A percentile compares a stretch with the other conserved stretches of the same genome.
phyloP scores from a whole-genome alignment of 306 rosid species.

The Medicago ruthenica region DNA sequence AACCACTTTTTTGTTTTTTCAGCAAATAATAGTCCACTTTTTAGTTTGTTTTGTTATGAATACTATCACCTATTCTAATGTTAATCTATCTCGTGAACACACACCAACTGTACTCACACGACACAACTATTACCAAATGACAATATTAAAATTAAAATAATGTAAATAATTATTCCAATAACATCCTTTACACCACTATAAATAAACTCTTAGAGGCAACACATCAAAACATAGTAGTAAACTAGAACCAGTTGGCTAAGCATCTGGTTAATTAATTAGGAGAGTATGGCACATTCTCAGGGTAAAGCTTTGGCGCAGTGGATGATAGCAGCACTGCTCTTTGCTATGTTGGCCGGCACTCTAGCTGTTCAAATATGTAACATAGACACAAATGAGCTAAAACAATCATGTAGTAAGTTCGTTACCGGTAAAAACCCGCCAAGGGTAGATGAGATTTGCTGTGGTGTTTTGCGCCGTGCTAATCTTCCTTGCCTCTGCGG shows the following conservation, averaged over 20 bases:
- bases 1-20: constrained; percentile 20
- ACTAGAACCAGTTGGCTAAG: constrained; percentile 7
- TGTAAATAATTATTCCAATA: constrained; percentile 6
- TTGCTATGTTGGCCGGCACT: constrained; percentile 42
- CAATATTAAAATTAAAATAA: constrained; percentile 24
- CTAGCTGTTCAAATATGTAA: constrained; percentile 48
- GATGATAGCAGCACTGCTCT: constrained; percentile 44
- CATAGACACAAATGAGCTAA: constrained; percentile 48
- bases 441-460: constrained; percentile 54
- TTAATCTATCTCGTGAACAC: constrained; percentile 51
- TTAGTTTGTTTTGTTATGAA: constrained; percentile 28
- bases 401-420: constrained; percentile 51
- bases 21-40: constrained; percentile 24
- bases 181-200: constrained; percentile 39
- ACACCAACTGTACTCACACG: constrained; percentile 54
- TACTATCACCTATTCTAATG: constrained; percentile 14
- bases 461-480: constrained; percentile 54
- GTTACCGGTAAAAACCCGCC: constrained; percentile 54
- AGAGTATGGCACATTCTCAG: constrained; percentile 47
- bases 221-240: not conserved
- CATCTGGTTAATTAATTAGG: constrained; percentile 9
- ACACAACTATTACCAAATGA: constrained; percentile 9
- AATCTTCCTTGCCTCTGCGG: constrained; percentile 62
- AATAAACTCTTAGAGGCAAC: constrained; percentile 35
- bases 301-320: constrained; percentile 37